Evolutionary conservation across 768 basidiomycete genomes (phyloP), one percentile per base, ranked within the genome.

Genomic region (Suillus alpinus): DNA sequence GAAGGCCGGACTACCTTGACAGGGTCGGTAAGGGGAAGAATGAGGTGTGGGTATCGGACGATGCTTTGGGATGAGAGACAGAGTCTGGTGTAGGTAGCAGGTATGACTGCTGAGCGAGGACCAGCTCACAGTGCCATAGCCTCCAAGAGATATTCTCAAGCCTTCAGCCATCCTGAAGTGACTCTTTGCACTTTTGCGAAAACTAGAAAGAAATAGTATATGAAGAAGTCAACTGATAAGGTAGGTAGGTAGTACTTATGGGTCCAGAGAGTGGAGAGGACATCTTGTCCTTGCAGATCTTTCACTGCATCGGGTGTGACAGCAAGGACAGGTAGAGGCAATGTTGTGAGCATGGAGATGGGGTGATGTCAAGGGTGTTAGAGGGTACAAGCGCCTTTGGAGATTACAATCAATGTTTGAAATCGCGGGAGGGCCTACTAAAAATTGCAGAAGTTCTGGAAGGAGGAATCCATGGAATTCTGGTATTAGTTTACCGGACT

Each of bases 101-200:
- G 51, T 61, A 69, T 20, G 68, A 13, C 23, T 50, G 23, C 37
- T 75, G 76, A 32, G 74, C 63, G 34, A 76, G 70, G 56, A 79
- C 71, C 68, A 89, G 77, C 63, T 89, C 84, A 64, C 86, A 82
- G 70, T 89, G 84, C 88, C 91, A 91, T 8, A 95, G 76, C 56
- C 93, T 79, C 93, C 93, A 95, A 3, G 89, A 86, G 58, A 95
- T 87, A 68, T 95, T 94, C 75, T 95, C 93, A 32, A 94, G 81
- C 32, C 93, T 76, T 7, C 78, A 80, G n/a, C 94, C 94, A 66
- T 94, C 88, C 66, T 88, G 82, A 3, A 95, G 77, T 2, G 86
- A 86, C 65, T 84, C 82, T 73, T 91, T 92, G 78, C 89, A 92
- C 72, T 92, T 91, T 57, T n/a, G 89, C 85, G 68, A 95, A 93